Evolutionary conservation across 2,329 filamentous ascomycete genomes (phyloP).

Genomic region (Chalara sp.): DNA sequence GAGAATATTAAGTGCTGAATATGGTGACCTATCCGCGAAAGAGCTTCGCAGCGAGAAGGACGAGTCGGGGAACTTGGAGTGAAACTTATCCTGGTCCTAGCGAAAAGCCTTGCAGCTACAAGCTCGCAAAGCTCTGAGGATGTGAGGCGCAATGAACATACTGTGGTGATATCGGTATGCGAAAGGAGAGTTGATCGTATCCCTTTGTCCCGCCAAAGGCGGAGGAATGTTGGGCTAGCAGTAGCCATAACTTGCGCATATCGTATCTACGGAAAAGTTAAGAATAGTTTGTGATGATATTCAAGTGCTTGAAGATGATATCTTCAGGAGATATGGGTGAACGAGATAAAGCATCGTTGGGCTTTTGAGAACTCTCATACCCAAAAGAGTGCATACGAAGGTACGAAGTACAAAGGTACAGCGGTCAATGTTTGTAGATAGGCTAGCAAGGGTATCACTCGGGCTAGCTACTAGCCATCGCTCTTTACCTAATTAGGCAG

Average conservation of each 20-base stretch:
- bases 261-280: too few species aligned
- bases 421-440: too few species aligned
- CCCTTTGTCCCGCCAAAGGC: slow-evolving; percentile 25
- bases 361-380: too few species aligned
- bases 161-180: slow-evolving; percentile 20
- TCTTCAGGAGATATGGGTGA: too few species aligned
- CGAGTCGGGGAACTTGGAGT: slow-evolving; percentile 70
- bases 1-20: slow-evolving; percentile 73
- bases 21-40: slow-evolving; percentile 71
- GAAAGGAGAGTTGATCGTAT: slow-evolving; percentile 22
- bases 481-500: too few species aligned
- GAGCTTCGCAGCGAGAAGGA: slow-evolving; percentile 63
- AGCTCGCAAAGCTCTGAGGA: slow-evolving; percentile 66
- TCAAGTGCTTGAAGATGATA: too few species aligned
- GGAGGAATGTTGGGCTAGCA: slow-evolving; percentile 21
- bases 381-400: too few species aligned
- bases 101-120: slow-evolving; percentile 63
- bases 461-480: too few species aligned
- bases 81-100: slow-evolving; percentile 63
- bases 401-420: too few species aligned
- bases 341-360: too few species aligned
- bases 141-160: slow-evolving; percentile 56
- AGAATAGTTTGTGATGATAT: too few species aligned
- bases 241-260: slow-evolving; percentile 28
- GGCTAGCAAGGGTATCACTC: too few species aligned